These are phyloP conservation scores for Suhomyces guaymorum DNA, from an alignment of 1,139 yeast species.

Conservation along the genomic window DNA sequence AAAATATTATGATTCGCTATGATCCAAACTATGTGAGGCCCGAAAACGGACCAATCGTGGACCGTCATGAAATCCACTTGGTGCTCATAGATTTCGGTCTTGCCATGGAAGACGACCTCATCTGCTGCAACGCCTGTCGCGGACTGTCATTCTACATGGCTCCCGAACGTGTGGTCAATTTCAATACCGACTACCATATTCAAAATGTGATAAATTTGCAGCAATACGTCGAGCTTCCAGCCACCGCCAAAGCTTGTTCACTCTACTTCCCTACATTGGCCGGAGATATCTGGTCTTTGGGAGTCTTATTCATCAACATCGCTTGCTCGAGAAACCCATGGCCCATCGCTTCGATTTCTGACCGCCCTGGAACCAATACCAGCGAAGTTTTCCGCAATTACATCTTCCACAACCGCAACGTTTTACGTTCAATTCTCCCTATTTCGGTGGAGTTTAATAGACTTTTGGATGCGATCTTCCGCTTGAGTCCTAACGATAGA, in stretches of 20 bases:
- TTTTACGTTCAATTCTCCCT: conserved; percentile 55
- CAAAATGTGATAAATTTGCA: conserved; percentile 32
- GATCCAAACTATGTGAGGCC: conserved; percentile 29
- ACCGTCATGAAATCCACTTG: conserved; percentile 58
- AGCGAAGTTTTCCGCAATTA: conserved; percentile 53
- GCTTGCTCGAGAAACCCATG: conserved; percentile 89
- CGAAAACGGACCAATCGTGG: conserved; percentile 23
- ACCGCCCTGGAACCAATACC: conserved; percentile 52
- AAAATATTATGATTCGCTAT: conserved; percentile 65
- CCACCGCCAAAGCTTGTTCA: conserved; percentile 24
- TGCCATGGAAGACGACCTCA: conserved; percentile 59
- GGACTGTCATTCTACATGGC: conserved; percentile 94
- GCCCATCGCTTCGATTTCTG: conserved; percentile 70
- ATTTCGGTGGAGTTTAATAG: conserved; percentile 60
- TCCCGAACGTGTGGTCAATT: conserved; percentile 73
- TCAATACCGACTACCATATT: conserved; percentile 34
- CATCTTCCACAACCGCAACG: conserved; percentile 28
- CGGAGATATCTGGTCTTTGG: conserved; percentile 89
- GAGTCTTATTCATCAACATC: conserved; percentile 75
- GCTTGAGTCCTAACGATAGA: conserved; percentile 64
- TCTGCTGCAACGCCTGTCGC: conserved; percentile 74
- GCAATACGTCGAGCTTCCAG: conserved; percentile 17
- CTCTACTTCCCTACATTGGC: conserved; percentile 63
- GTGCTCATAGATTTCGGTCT: conserved; percentile 85
- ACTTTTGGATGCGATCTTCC: conserved; percentile 56